Evolutionary conservation across 1,284 basidiomycete species (phyloP), one percentile per base, ranked within the genome.

Genomic region (Ganoderma multipileum): DNA sequence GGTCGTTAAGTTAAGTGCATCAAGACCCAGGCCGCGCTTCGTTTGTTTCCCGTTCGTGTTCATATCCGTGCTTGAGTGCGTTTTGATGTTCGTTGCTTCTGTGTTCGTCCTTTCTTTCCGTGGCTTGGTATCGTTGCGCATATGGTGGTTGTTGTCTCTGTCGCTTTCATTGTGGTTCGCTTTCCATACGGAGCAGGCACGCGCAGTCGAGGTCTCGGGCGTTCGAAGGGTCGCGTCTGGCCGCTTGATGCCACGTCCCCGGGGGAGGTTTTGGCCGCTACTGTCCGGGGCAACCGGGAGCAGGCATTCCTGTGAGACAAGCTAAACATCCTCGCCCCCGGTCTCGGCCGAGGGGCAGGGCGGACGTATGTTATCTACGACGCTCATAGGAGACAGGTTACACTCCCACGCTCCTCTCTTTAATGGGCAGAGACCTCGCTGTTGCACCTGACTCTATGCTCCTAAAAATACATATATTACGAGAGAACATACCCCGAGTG

Each of bases 311-410:
- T 72, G 70, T 60, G 58, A 33, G 2, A 60, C 1, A 38, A 60
- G 38, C 38, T 60, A 38, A 60, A 60, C 58, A 65, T 60, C 68
- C 67, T 68, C 64, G 20, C 54, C 67, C 71, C 64, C 20, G 44
- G 44, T n/a, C 20, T n/a, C 20, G 44, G 8, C 36, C 54, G 26
- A n/a, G 59, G 68, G 68, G 68, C 68, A 67, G 68, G 68, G 71
- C 71, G 71, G 68, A 66, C 68, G 71, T 72, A 70, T 66, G 68
- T 72, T 42, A 66, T 72, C 71, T 72, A 68, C 71, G 68, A 64
- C 71, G 71, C 68, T 66, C 64, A 42, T 52, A 68, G 68, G 68
- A 60, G 71, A 68, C 71, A 72, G 71, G 71, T 72, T 72, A 65
- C 61, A 70, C 68, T 68, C 33, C 71, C 71, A 60, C 71, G 71